Evolutionary conservation across 2,329 filamentous ascomycete species (phyloP).

Genomic region (Trichophaea hybrida): DNA sequence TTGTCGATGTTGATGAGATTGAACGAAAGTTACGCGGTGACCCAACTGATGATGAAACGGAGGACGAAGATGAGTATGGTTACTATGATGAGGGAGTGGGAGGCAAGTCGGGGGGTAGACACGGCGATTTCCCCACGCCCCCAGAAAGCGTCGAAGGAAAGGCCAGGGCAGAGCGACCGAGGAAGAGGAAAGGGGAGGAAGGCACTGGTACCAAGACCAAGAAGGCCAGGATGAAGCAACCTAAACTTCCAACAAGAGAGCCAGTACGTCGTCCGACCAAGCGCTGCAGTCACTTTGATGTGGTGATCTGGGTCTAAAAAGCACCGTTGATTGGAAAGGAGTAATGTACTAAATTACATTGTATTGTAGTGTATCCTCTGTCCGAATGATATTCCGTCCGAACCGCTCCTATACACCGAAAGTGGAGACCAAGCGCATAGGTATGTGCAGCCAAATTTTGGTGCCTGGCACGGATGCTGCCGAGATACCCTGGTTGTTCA

Average conservation of each 20-base stretch:
- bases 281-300: constrained; percentile 21
- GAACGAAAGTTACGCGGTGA: constrained; percentile 88
- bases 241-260: constrained; percentile 55
- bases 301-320: constrained; percentile 20
- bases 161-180: constrained; percentile 12
- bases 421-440: constrained; percentile 77
- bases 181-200: constrained; percentile 17
- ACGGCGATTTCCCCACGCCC: constrained; percentile 62
- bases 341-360: constrained; percentile 11
- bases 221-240: constrained; percentile 63
- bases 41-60: constrained; percentile 56
- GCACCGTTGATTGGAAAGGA: constrained; percentile 4
- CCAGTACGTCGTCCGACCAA: constrained; percentile 34
- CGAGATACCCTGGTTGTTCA: background rate
- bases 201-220: constrained; percentile 35
- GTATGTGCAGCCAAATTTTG: constrained; percentile 14
- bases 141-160: constrained; percentile 48
- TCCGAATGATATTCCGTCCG: constrained; percentile 71
- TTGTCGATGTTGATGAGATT: constrained; percentile 93
- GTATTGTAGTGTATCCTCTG: constrained; percentile 57
- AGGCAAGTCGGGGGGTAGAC: constrained; percentile 36
- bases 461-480: constrained; percentile 11
- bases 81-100: constrained; percentile 32
- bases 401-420: constrained; percentile 73
- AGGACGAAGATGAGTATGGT: constrained; percentile 48